phyloP scores from a whole-genome alignment of 352 stramenopile genomes.

The Phytophthora brassicae region DNA sequence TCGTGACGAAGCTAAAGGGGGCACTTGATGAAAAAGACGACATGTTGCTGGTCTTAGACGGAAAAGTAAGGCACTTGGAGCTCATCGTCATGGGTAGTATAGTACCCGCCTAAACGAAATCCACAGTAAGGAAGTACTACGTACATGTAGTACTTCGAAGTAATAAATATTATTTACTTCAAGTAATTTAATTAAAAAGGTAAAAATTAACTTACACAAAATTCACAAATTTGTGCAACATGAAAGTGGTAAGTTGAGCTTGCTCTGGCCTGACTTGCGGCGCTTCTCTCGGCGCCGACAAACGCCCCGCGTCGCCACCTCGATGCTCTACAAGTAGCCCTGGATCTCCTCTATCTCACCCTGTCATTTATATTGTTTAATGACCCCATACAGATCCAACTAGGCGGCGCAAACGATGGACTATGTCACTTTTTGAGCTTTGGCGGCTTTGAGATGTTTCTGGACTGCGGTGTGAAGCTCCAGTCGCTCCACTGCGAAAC shows the following conservation, averaged over 20 bases:
- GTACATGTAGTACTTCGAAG: too few species aligned
- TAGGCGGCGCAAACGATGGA: conserved; percentile 67
- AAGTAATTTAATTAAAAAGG: not conserved
- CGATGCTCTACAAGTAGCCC: not conserved
- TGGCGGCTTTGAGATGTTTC: conserved; percentile 75
- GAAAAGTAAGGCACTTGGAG: conserved; percentile 47
- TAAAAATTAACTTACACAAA: not conserved
- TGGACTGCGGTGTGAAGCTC: conserved; percentile 67
- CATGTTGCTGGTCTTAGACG: conserved; percentile 57
- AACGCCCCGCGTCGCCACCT: not conserved
- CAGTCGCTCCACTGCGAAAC: conserved; percentile 9
- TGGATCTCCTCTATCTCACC: conserved; percentile 17
- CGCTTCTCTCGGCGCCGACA: conserved; percentile 1
- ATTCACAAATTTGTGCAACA: conserved; percentile 1
- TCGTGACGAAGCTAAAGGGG: conserved; percentile 54
- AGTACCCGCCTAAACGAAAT: too few species aligned
- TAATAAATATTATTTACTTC: too few species aligned
- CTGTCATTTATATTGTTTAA: conserved; percentile 11
- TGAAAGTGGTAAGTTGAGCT: conserved; percentile 39
- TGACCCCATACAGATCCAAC: conserved; percentile 56
- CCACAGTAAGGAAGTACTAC: too few species aligned
- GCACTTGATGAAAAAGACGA: conserved; percentile 63
- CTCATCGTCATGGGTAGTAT: not conserved
- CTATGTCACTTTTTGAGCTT: conserved; percentile 83
- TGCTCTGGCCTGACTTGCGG: not conserved